These are phyloP conservation scores for Fistulifera pelliculosa DNA, from an alignment of 108 stramenopile genomes.

Conservation along the genomic window DNA sequence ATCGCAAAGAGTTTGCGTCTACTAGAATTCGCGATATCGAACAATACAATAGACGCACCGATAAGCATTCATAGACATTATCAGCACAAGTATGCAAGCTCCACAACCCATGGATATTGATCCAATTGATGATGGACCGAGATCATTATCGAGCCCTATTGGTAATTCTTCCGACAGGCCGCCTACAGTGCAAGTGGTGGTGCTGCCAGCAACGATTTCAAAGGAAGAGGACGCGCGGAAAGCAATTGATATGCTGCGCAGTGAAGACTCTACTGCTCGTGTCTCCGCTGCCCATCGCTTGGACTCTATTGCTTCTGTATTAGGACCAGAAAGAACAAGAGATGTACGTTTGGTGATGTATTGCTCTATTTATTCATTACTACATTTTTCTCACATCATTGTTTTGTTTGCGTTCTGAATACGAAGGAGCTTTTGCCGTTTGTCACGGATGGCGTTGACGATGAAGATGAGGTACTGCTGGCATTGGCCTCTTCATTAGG, in stretches of 20 bases:
- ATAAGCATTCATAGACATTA: not conserved
- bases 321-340: constrained; percentile 67
- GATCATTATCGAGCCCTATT: constrained; percentile 5
- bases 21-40: too few relatives aligned
- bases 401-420: constrained; percentile 2
- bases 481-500: constrained; percentile 61
- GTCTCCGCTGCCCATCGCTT: constrained; percentile 59
- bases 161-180: not conserved
- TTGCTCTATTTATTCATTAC: not conserved
- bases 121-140: constrained; percentile 41
- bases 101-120: constrained; percentile 30
- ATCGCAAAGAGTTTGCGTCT: not conserved
- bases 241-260: constrained; percentile 68
- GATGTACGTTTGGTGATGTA: constrained; percentile 30
- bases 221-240: constrained; percentile 75
- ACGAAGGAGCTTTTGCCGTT: constrained; percentile 70
- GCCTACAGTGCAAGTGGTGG: not conserved
- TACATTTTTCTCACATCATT: not conserved
- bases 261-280: constrained; percentile 59
- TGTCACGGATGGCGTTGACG: constrained; percentile 72
- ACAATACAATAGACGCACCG: too few relatives aligned
- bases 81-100: not conserved
- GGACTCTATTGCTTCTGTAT: constrained; percentile 46
- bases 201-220: constrained; percentile 12
- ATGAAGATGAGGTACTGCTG: constrained; percentile 78